These are phyloP conservation scores for Ophiostoma pallidulum DNA, from an alignment of 2,329 filamentous ascomycete species.

Conservation along the genomic window DNA sequence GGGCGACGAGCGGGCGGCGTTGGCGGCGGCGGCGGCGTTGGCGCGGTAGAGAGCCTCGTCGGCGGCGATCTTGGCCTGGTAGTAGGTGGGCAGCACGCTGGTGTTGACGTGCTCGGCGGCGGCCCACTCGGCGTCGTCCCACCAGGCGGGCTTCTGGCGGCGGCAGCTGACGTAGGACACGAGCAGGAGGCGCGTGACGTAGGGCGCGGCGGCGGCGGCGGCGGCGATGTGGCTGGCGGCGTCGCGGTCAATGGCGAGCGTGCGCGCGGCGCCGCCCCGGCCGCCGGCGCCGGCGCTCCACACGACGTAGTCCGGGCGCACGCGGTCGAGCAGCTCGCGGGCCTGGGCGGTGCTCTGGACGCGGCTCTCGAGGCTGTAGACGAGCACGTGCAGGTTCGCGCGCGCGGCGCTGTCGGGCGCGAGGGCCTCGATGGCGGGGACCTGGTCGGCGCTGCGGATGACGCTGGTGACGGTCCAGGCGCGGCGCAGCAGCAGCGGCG, in stretches of 20 bases:
- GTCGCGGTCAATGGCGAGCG: slow-evolving; percentile 44
- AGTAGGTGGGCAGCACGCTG: slow-evolving; percentile 42
- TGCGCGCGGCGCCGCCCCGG: slow-evolving; percentile 43
- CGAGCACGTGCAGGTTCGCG: slow-evolving; percentile 58
- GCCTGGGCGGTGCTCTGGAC: slow-evolving; percentile 56
- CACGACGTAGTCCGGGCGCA: slow-evolving; percentile 56
- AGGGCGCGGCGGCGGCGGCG: slow-evolving; percentile 30
- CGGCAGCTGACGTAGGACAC: slow-evolving; percentile 53
- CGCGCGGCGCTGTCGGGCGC: slow-evolving; percentile 23
- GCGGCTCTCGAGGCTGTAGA: slow-evolving; percentile 58
- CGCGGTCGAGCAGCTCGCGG: slow-evolving; percentile 48
- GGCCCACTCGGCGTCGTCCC: slow-evolving; percentile 41
- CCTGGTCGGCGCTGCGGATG: slow-evolving; percentile 64
- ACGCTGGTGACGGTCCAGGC: slow-evolving; percentile 71
- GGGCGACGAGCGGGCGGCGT: too few species aligned
- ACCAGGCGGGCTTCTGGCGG: slow-evolving; percentile 44
- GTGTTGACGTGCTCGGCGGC: slow-evolving; percentile 29
- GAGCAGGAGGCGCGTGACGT: slow-evolving; percentile 52
- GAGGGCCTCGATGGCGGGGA: slow-evolving; percentile 51
- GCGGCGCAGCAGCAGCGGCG: slow-evolving; percentile 63
- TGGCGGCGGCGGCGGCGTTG: slow-evolving; percentile 15
- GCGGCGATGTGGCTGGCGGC: slow-evolving; percentile 55
- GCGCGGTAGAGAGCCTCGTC: slow-evolving; percentile 47
- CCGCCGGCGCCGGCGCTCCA: slow-evolving; percentile 59
- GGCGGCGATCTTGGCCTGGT: slow-evolving; percentile 50